Evolutionary conservation across 768 basidiomycete species (phyloP).

Genomic region (Psilocybe cubensis): DNA sequence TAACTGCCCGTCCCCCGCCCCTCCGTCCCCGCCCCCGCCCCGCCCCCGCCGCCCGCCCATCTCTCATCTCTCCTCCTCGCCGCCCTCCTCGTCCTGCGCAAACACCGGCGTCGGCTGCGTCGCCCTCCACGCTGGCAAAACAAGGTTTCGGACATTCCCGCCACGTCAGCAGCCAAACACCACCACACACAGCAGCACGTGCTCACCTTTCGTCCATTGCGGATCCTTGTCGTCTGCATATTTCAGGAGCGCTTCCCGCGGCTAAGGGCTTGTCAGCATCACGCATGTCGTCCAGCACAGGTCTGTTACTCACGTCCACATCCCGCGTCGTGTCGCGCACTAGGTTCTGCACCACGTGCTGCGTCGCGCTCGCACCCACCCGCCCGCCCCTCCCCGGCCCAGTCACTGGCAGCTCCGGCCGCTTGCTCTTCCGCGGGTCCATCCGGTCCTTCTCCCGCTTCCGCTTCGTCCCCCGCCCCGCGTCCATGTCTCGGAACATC

Average conservation of each 20-base stretch:
- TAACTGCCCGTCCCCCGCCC: conserved; percentile 18
- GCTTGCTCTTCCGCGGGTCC: conserved; percentile 90
- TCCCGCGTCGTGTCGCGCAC: conserved; percentile 90
- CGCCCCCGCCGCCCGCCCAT: background rate
- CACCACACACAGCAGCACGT: conserved; percentile 44
- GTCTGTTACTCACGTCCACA: conserved; percentile 85
- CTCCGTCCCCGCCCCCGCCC: conserved; percentile 24
- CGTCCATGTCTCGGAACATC: conserved; percentile 86
- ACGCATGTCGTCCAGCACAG: background rate
- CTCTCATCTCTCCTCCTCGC: conserved; percentile 43
- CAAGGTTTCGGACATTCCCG: conserved; percentile 57
- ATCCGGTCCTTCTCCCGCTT: conserved; percentile 87
- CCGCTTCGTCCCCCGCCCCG: conserved; percentile 78
- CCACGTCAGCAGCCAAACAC: conserved; percentile 67
- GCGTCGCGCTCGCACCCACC: conserved; percentile 95
- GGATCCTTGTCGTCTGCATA: conserved; percentile 87
- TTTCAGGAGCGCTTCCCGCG: conserved; percentile 94
- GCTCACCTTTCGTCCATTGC: conserved; percentile 79
- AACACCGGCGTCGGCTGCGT: conserved; percentile 92
- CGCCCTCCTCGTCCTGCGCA: conserved; percentile 63
- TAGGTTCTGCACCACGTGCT: conserved; percentile 94
- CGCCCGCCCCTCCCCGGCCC: conserved; percentile 94
- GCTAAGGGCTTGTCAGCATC: conserved; percentile 48
- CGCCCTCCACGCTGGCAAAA: conserved; percentile 73
- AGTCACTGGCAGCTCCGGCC: conserved; percentile 90